A percentile compares a stretch with the other conserved stretches of the same genome.
These are phyloP conservation scores for Fusarium newnesense DNA, from an alignment of 2,329 filamentous ascomycete genomes.

Conservation along the genomic window DNA sequence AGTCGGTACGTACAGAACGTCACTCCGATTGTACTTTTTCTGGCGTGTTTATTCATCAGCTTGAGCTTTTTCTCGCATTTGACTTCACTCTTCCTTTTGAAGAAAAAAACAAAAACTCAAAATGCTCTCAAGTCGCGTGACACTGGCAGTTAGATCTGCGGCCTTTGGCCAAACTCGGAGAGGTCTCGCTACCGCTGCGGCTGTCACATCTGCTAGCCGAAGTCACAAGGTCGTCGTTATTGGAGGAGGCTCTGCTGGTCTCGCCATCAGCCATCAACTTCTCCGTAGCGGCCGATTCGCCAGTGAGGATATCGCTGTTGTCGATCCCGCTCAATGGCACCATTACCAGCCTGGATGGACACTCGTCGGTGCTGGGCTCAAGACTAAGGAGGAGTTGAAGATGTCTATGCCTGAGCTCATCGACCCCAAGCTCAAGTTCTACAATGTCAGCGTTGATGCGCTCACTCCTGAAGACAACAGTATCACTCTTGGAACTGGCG, in stretches of 20 bases:
- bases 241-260: slow-evolving; percentile 73
- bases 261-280: slow-evolving; percentile 74
- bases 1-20: slow-evolving; percentile 27
- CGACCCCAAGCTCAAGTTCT: slow-evolving; percentile 70
- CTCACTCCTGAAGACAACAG: slow-evolving; percentile 67
- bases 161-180: slow-evolving; percentile 1
- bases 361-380: slow-evolving; percentile 73
- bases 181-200: slow-evolving; percentile 26
- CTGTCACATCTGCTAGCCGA: slow-evolving; percentile 30
- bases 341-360: slow-evolving; percentile 79
- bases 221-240: slow-evolving; percentile 73
- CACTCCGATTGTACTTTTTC: slow-evolving; percentile 24
- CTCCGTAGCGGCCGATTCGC: slow-evolving; percentile 66
- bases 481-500: slow-evolving; percentile 65
- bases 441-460: slow-evolving; percentile 60
- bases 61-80: slow-evolving; percentile 16
- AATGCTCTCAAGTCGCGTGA: slow-evolving; percentile 39
- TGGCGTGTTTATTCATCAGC: slow-evolving; percentile 7
- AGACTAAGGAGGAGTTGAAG: slow-evolving; percentile 68
- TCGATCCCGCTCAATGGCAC: slow-evolving; percentile 72
- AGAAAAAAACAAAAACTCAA: neutral
- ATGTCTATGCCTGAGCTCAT: slow-evolving; percentile 62
- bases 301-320: slow-evolving; percentile 69
- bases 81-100: neutral
- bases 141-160: slow-evolving; percentile 25